Base-by-base conservation (phyloP, 2,329 filamentous ascomycete species). In the Fusarium sp. region DNA sequence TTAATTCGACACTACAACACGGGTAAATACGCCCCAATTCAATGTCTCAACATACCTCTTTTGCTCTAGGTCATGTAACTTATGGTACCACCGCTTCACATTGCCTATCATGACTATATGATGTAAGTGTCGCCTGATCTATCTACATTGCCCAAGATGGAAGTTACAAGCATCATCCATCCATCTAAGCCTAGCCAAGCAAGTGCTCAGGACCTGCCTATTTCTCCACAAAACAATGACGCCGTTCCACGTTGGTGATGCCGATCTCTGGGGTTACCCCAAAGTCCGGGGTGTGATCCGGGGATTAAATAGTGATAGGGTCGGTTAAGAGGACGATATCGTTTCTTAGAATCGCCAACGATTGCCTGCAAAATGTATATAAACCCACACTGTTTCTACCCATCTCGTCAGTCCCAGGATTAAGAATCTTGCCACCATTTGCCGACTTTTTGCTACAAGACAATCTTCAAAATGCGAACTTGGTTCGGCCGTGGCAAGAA, bases 401-500 rank as follows among this genome's bases (percentile, higher is more conserved):
- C 2, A 15, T 15, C 10, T 12, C 10, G 3, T 8, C 7, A 28
- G 4, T 11, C 9, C 28, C 8, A 11, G 19, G 15, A 19, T 30
- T 11, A 4, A 1, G 14, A 20, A 1, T 19, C 3, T n/a, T 14
- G 3, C 23, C 14, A 11, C 15, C 2, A 3, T 17, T 6, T 1
- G 11, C 3, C 4, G 4, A 40, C 2, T 6, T 11, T 19, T 10
- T 30, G 12, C 6, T 30, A 14, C 28, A 30, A 14, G 12, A 14
- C 26, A 14, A 9, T 2, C 8, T 15, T 10, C 5, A 28, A 3
- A 11, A 38, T 74, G 71, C 59, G 50, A 49, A 58, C 59, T 28
- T 74, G 62, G 67, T 68, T 74, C 1, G 67, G 71, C 7, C 59
- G 68, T 20, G 72, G 72, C 23, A 73, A 70, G 32, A 56, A 63